Evolutionary conservation across 2,329 filamentous ascomycete genomes (phyloP), one percentile per base, ranked within the genome.

Genomic region (Beauveria bassiana): DNA sequence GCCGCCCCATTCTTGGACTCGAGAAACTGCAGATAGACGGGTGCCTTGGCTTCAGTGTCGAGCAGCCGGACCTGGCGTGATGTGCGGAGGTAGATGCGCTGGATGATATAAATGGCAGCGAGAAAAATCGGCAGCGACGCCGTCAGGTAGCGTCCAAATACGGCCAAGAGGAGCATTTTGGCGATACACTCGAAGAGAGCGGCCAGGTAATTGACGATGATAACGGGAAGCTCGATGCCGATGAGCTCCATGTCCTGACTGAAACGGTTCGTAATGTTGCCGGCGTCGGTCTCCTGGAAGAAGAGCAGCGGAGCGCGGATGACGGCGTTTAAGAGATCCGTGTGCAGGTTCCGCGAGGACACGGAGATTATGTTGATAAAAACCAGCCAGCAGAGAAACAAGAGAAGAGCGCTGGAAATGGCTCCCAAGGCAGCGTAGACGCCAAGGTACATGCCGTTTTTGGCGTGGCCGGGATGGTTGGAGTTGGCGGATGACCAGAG

Each of bases 191-290:
- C 59, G n/a, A 8, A 54, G 0, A 40, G 6, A 0, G 47, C 7
- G 4, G 42, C 49, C n/a, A 61, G 22, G 5, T 54, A 53, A 18
- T 66, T 63, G 31, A 68, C 49, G 4, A 66, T 52, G 1, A 70
- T 62, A 34, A 68, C 62, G 1, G 74, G 74, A 2, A 77, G 66
- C 52, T 74, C 70, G 18, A 69, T 70, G 62, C 74, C 74, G 22
- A 77, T 69, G 4, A 77, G 64, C 0, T 72, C 70, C 64, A 77
- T 72, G 63, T 77, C 75, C 59, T 77, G 74, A 3, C 72, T 75
- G 62, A 77, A 77, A 24, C 73, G 64, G 40, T 77, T 75, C 22
- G 70, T 71, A 2, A 72, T 68, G 0, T 70, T 65, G 12, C 74
- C 74, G 8, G 66, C 69, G 59, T 76, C 72, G 0, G 73, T 75